Evolutionary conservation across 192 early-diverging fungal genomes (phyloP).

Genomic region (Podila epicladia): DNA sequence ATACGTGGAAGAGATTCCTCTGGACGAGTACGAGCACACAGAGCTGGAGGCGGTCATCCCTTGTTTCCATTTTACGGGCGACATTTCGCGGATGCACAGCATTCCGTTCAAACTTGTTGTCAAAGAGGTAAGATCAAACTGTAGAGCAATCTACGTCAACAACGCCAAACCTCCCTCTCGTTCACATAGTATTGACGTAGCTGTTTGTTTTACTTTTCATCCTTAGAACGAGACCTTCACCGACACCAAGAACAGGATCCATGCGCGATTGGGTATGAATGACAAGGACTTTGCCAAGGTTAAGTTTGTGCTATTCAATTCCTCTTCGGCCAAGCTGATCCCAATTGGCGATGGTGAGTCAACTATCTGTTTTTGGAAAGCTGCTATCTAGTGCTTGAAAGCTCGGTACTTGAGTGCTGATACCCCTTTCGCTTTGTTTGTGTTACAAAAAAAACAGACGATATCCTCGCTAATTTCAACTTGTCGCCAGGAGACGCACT

Average conservation of each 20-base stretch:
- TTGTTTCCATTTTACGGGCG: conserved; percentile 84
- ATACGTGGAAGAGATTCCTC: conserved; percentile 68
- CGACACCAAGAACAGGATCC: conserved; percentile 75
- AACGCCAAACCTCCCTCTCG: neutral
- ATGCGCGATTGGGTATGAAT: conserved; percentile 69
- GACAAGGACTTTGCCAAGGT: conserved; percentile 82
- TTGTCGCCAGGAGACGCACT: conserved; percentile 42
- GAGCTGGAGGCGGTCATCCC: conserved; percentile 59
- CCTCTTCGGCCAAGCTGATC: neutral
- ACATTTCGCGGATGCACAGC: conserved; percentile 74
- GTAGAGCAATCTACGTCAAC: neutral
- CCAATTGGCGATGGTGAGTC: conserved; percentile 9
- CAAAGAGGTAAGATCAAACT: conserved; percentile 39
- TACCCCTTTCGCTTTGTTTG: too few relatives aligned
- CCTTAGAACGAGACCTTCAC: conserved; percentile 70
- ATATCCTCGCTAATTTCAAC: conserved; percentile 36
- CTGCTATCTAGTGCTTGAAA: too few relatives aligned
- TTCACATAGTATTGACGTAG: too few relatives aligned
- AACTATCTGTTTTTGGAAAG: neutral
- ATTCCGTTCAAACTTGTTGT: conserved; percentile 86
- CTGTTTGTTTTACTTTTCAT: neutral
- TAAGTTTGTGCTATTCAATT: conserved; percentile 42
- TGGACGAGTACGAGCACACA: conserved; percentile 54
- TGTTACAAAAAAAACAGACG: conserved; percentile 10
- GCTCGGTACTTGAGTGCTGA: too few relatives aligned